Evolutionary conservation across 129 eudicot genomes (phyloP), one percentile per base, ranked within the genome.

Genomic region (Flaveria ramosissima): DNA sequence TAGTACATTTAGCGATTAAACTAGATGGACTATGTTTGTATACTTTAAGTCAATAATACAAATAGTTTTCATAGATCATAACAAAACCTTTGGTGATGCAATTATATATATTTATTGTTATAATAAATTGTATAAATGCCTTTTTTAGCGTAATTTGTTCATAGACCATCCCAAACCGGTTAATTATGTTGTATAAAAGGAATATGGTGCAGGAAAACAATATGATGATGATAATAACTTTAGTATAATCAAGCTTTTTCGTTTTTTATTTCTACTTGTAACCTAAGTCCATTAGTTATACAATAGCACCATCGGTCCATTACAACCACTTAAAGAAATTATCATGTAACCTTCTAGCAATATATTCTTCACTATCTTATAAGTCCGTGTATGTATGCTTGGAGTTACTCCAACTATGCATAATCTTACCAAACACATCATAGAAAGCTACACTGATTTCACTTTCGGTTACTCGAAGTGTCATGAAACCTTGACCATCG

Each of bases 401-500:
- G 59, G 90, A 60, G 52, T 84, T 88, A 76, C 77, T 83, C 94
- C 94, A 92, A 19, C 83, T 76, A 77, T 92, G 96, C 66, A 90
- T 21, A 41, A 73, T 79, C 11, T 83, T 74, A n/a, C 96, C 98
- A 74, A 76, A 78, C 53, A 88, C 73, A 65, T 92, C 92, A 67
- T 77, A 88, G 80, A 86, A 92, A 24, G 61, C 78, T 42, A 90
- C 77, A 27, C 67, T 27, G 17, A 82, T 74, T 41, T 90, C 73
- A 72, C 64, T 20, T 15, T 73, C 27, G 17, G 88, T 86, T 3
- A 92, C 53, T 63, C 87, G 79, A 11, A 90, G 50, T 13, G 89
- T 77, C 98, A 92, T 90, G 63, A 88, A 92, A 67, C 98, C 98
- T 74, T 92, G 98, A 7, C 98, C 96, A 64, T 92, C 98, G 39